Percentiles rank a stretch among this genome's conserved stretches.
These are phyloP conservation scores for Stachybotrys echinatus DNA, from an alignment of 2,329 filamentous ascomycete species.

Conservation along the genomic window DNA sequence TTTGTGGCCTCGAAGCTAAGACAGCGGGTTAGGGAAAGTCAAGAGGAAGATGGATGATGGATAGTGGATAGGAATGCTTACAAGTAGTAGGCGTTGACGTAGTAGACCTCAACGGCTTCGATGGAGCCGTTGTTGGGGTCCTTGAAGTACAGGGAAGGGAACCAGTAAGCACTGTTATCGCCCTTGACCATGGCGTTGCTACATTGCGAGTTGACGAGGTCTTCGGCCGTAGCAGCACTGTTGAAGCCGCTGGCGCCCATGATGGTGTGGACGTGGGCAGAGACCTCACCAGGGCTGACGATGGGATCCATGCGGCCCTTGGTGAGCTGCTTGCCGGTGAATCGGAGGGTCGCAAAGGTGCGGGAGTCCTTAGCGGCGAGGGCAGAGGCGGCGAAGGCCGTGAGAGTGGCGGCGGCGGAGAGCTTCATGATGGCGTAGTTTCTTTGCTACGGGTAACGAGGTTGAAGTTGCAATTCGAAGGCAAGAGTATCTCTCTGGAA, in stretches of 20 bases:
- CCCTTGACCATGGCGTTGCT: constrained; percentile 63
- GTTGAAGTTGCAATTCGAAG: too few species aligned
- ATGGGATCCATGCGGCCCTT: constrained; percentile 64
- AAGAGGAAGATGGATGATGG: not conserved
- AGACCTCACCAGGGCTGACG: constrained; percentile 52
- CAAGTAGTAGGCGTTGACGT: constrained; percentile 76
- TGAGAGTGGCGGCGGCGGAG: constrained; percentile 20
- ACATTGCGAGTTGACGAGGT: constrained; percentile 58
- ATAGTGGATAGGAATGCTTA: constrained; percentile 22
- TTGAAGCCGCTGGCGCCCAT: constrained; percentile 67
- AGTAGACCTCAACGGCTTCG: constrained; percentile 62
- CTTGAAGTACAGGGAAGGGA: constrained; percentile 64
- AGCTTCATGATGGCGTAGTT: constrained; percentile 30
- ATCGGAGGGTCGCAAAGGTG: constrained; percentile 65
- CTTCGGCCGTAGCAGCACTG: constrained; percentile 54
- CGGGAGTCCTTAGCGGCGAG: constrained; percentile 37
- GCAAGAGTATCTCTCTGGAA: too few species aligned
- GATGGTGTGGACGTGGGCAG: constrained; percentile 64
- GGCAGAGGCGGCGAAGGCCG: constrained; percentile 32
- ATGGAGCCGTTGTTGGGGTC: constrained; percentile 58
- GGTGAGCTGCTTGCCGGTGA: constrained; percentile 60
- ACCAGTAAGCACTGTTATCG: constrained; percentile 75
- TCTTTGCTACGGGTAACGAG: too few species aligned
- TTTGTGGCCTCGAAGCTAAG: constrained; percentile 54
- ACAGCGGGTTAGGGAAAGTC: constrained; percentile 7